Base-by-base conservation (phyloP, 140 eudicot species). In the Cichorium intybus region DNA sequence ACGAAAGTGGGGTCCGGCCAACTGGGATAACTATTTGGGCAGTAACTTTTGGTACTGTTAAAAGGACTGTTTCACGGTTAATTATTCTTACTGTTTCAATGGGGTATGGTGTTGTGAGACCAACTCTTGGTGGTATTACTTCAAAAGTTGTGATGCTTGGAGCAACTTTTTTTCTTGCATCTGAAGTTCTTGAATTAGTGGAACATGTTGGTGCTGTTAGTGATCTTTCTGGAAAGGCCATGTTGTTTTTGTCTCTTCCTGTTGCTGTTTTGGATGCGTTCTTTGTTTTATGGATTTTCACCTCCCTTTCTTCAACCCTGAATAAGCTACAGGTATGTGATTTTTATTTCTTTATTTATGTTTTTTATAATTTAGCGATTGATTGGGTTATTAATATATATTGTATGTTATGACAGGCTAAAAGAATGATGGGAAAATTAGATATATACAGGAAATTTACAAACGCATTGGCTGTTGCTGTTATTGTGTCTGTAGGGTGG, bases 81-180 rank as follows among this genome's bases (percentile, higher is more conserved):
- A 86, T 94, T 50, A 81, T 94, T 60, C 84, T 94, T 60, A 89
- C 85, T 64, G 99, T 94, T 76, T 71, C 97, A 10, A 94, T 94
- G 99, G 99, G 99, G 15, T 94, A 84, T 73, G 99, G 99, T 80
- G 99, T 94, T 78, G 99, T 94, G 43, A 94, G 97, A 55, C 99
- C 99, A 21, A 89, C 99, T 20, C 76, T 94, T 66, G 99, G 99
- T 59, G 99, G 99, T 69, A 93, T 94, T 50, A 89, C 99, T 45
- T 89, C 95, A 55, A 94, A 86, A 70, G 97, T 89, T 55, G 56
- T 84, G 34, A 79, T 80, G 84, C 95, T 94, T 51, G 99, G 99
- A 53, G 95, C 78, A 18, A 94, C 99, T n/a, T 94, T 94, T 75
- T 86, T 94, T 73, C 37, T 94, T 62, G 99, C 99, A 50, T 89